Evolutionary conservation across 768 basidiomycete species (phyloP).

Genomic region (Phylloporus arenicola): DNA sequence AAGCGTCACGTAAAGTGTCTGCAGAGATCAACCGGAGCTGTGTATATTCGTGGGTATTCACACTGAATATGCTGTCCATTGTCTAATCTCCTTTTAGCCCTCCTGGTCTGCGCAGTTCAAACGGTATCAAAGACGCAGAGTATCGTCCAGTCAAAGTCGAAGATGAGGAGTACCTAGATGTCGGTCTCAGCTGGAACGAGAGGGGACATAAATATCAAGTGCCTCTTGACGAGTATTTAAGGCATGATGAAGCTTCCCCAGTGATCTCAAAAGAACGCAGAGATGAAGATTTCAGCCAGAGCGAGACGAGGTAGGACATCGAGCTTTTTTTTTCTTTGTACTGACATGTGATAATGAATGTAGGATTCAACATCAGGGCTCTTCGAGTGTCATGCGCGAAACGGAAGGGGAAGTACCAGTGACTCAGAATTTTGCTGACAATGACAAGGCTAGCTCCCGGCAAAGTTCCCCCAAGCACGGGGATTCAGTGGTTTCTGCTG

Average conservation of each 20-base stretch:
- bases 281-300: neutral
- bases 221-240: conserved; percentile 14
- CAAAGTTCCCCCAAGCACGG: conserved; percentile 3
- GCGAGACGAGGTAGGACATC: conserved; percentile 1
- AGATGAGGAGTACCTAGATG: neutral
- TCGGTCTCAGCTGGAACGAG: conserved; percentile 3
- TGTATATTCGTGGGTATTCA: conserved; percentile 3
- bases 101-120: neutral
- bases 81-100: conserved; percentile 6
- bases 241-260: neutral
- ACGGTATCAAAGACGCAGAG: neutral
- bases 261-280: neutral
- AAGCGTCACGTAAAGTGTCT: neutral
- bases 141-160: neutral
- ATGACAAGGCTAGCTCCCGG: neutral
- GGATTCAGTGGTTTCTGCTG: conserved; percentile 8
- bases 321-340: neutral
- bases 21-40: neutral
- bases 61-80: neutral
- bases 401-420: neutral
- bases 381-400: neutral
- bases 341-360: neutral
- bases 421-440: neutral
- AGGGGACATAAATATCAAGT: conserved; percentile 12
- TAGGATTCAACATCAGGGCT: neutral